phyloP scores from a whole-genome alignment of 305 asterid genomes.

The Plantago rigida region DNA sequence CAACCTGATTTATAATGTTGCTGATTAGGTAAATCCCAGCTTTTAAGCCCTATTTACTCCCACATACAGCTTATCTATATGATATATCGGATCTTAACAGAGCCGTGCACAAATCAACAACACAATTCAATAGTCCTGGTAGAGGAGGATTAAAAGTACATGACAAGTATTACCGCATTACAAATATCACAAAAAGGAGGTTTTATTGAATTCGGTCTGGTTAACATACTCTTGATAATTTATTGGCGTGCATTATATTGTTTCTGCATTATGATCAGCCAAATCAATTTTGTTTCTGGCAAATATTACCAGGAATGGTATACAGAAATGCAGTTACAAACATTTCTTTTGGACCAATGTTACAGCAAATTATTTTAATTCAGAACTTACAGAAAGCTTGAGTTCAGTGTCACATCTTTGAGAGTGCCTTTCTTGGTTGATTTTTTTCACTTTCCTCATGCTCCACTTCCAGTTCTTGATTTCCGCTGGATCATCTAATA shows the following conservation, averaged over 20 bases:
- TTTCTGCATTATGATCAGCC: too few species aligned
- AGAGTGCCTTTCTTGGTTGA: conserved; percentile 80
- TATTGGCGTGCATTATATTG: too few species aligned
- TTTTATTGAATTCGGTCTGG: not conserved
- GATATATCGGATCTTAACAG: not conserved
- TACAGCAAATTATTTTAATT: not conserved
- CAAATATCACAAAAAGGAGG: not conserved
- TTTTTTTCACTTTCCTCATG: conserved; percentile 61
- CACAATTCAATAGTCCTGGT: not conserved
- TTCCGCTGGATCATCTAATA: conserved; percentile 49
- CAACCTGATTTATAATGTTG: conserved; percentile 53
- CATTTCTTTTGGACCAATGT: not conserved
- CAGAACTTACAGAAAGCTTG: conserved; percentile 67
- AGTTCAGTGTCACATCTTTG: conserved; percentile 82
- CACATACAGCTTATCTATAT: not conserved
- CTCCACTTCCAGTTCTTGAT: conserved; percentile 74
- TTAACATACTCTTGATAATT: too few species aligned
- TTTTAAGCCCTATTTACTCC: not conserved
- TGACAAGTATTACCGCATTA: not conserved
- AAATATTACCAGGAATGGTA: too few species aligned
- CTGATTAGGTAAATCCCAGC: conserved; percentile 21
- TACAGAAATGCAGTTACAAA: too few species aligned
- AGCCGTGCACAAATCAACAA: not conserved
- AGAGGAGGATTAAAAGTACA: not conserved
- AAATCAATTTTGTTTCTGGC: too few species aligned